These are phyloP conservation scores for Penicillium coffeae DNA, from an alignment of 495 filamentous ascomycete species.

Conservation along the genomic window DNA sequence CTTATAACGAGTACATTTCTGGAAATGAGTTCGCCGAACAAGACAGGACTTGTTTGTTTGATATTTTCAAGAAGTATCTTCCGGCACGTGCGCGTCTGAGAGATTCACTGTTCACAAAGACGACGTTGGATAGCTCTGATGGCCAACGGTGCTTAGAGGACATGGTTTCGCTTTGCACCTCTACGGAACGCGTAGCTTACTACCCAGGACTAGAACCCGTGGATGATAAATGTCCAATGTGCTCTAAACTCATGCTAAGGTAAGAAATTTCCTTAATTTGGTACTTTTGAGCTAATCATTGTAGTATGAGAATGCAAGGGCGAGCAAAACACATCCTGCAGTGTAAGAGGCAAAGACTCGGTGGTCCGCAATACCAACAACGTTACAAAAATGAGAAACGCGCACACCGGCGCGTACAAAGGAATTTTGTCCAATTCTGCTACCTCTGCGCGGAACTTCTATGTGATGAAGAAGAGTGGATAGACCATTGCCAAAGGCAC, in stretches of 20 bases:
- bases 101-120: conserved; percentile 12
- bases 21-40: conserved; percentile 17
- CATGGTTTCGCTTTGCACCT: conserved; percentile 15
- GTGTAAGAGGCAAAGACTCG: conserved; percentile 14
- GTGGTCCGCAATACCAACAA: conserved; percentile 17
- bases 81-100: conserved; percentile 9
- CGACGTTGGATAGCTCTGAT: conserved; percentile 13
- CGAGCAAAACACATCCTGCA: conserved; percentile 22
- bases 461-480: conserved; percentile 5
- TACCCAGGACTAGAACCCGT: conserved; percentile 11
- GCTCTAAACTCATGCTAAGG: conserved; percentile 4
- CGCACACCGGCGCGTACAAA: conserved; percentile 12
- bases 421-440: conserved; percentile 17
- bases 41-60: conserved; percentile 14
- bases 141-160: conserved; percentile 15
- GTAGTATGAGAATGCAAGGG: conserved; percentile 8
- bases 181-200: conserved; percentile 13
- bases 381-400: conserved; percentile 20
- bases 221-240: conserved; percentile 11
- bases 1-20: conserved; percentile 18
- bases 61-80: conserved; percentile 19
- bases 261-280: conserved; percentile 3
- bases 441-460: conserved; percentile 13
- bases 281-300: conserved; percentile 3
- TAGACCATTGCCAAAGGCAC: conserved; percentile 9